These are phyloP conservation scores for Amanita polypyramis DNA, from an alignment of 768 basidiomycete species.

Conservation along the genomic window DNA sequence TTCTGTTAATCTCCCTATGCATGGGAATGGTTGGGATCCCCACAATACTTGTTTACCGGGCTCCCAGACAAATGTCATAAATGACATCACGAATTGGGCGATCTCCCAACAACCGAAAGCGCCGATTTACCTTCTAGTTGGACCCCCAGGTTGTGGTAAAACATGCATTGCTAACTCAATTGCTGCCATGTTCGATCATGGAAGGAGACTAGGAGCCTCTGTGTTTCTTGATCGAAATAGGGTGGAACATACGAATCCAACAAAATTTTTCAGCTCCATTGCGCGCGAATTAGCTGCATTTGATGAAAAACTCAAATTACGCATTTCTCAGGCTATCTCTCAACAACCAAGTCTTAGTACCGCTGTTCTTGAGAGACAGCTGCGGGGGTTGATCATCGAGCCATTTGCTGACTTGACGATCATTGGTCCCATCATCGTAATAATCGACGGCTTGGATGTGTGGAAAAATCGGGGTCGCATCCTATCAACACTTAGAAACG, in stretches of 20 bases:
- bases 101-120: constrained; percentile 10
- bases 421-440: constrained; percentile 21
- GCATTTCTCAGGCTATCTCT: constrained; percentile 4
- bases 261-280: constrained; percentile 22
- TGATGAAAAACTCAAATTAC: constrained; percentile 11
- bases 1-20: constrained; percentile 6
- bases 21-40: constrained; percentile 7
- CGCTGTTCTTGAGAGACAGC: constrained; percentile 12
- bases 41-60: constrained; percentile 7
- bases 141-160: constrained; percentile 20
- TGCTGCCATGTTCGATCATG: constrained; percentile 16
- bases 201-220: constrained; percentile 20
- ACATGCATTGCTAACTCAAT: constrained; percentile 21
- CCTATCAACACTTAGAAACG: background rate
- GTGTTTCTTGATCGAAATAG: constrained; percentile 17
- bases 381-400: constrained; percentile 17
- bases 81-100: constrained; percentile 14
- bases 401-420: constrained; percentile 15
- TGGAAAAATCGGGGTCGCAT: constrained; percentile 12
- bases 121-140: constrained; percentile 17
- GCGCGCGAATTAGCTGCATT: constrained; percentile 22
- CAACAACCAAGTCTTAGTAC: constrained; percentile 1
- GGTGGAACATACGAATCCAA: constrained; percentile 12
- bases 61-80: constrained; percentile 8
- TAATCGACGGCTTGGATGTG: constrained; percentile 25